Evolutionary conservation across 2,329 filamentous ascomycete genomes (phyloP), one percentile per base, ranked within the genome.

Genomic region (Botryotinia narcissicola): DNA sequence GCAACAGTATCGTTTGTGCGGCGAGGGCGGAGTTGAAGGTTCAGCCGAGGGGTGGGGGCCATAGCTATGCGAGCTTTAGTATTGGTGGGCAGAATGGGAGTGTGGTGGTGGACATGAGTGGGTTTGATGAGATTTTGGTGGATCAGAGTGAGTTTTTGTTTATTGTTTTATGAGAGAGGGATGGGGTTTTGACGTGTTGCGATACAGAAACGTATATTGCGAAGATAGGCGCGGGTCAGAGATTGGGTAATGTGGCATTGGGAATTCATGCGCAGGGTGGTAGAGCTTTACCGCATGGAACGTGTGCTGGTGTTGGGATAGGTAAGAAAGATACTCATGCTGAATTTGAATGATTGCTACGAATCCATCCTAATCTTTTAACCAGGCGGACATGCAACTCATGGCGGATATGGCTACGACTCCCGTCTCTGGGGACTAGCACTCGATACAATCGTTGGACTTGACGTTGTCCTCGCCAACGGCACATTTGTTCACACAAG

Each of bases 31-130:
- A 80, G 10, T 79, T 86, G 44, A 85, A 86, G 68, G 84, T 88
- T 4, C 86, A 86, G 59, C 81, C 86, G 2, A 86, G 84, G 74
- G 83, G 84, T 46, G 87, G 87, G 22, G 87, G 87, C 0, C 87
- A 89, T 78, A 86, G 84, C 46, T 89, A 87, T 78, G 87, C 81
- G 0, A 87, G 85, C 44, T 86, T 63, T 51, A 76, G 75, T 6
- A 76, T 67, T 0, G 87, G 87, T 0, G 88, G 88, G 22, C 80
- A 82, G 9, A 83, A 88, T 76, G 87, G 87, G 25, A 83, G 81
- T 25, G 80, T 90, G 9, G 84, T 87, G 73, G 83, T 91, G 75
- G 88, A 90, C 76, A 81, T 91, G 73, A 79, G 82, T 73, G 85
- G 87, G 54, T 82, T 90, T 48, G 82, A 87, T 73, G 75, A 83